Conservation (phyloP, 164 flowering plant genomes). For the Macadamia tetraphylla region DNA sequence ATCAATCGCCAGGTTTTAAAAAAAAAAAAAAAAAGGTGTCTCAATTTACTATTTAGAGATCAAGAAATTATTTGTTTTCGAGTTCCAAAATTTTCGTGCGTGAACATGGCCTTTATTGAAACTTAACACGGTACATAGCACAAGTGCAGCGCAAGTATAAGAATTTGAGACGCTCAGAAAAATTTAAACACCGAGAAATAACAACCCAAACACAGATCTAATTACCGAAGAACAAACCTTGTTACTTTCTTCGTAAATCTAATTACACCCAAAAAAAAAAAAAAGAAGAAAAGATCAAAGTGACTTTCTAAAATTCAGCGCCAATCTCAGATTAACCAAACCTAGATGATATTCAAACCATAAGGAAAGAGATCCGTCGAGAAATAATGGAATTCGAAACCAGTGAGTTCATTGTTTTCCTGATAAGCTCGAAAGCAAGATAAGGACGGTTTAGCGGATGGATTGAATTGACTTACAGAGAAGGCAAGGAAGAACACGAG, state of each 20-base stretch:
- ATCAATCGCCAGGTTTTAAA: too few species aligned
- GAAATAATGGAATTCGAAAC: neutral
- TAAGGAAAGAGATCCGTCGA: neutral
- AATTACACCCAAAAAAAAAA: neutral
- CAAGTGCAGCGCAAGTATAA: too few species aligned
- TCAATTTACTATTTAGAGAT: neutral
- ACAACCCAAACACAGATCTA: neutral
- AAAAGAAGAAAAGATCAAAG: neutral
- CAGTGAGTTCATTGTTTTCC: neutral
- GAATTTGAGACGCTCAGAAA: too few species aligned
- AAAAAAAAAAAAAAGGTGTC: too few species aligned
- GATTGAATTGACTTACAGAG: slow-evolving; percentile 37
- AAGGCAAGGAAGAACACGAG: slow-evolving; percentile 97
- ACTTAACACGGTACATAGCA: too few species aligned
- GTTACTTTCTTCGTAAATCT: neutral
- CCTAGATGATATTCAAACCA: neutral
- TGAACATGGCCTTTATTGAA: too few species aligned
- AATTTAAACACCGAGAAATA: neutral
- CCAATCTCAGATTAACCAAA: neutral
- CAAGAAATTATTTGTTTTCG: neutral
- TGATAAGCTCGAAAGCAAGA: too few species aligned
- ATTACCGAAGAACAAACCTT: neutral
- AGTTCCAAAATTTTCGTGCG: too few species aligned
- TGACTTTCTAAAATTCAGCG: neutral
- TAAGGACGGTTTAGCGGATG: neutral